Evolutionary conservation across 805 yeast genomes (phyloP).

Genomic region (Wickerhamiella sergipiensis): DNA sequence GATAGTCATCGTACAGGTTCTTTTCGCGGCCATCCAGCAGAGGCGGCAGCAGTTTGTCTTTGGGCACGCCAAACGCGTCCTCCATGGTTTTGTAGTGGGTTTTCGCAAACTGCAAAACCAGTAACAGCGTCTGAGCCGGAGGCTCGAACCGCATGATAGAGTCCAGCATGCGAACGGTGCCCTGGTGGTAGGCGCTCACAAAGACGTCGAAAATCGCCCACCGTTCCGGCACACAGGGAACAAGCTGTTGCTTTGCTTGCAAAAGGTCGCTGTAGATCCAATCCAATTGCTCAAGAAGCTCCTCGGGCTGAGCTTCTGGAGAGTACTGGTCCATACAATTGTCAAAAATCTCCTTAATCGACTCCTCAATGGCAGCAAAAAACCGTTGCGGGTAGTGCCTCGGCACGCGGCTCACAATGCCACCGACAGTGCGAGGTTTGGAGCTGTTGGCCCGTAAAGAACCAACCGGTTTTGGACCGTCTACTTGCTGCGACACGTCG

Average conservation of each 20-base stretch:
- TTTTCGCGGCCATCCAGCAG: conserved; percentile 63
- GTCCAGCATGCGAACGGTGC: conserved; percentile 49
- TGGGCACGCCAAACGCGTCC: conserved; percentile 35
- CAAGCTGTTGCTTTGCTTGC: conserved; percentile 46
- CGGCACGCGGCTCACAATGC: conserved; percentile 19
- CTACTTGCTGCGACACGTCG: conserved; percentile 21
- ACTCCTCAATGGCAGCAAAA: conserved; percentile 40
- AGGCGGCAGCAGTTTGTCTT: conserved; percentile 37
- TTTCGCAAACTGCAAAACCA: conserved; percentile 64
- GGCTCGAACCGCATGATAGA: conserved; percentile 56
- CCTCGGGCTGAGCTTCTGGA: conserved; percentile 34
- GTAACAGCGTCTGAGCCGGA: conserved; percentile 60
- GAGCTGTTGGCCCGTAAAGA: background rate
- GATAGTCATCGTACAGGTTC: conserved; percentile 61
- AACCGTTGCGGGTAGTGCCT: conserved; percentile 54
- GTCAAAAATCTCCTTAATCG: conserved; percentile 53
- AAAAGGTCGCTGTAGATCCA: conserved; percentile 76
- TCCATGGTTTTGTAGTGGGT: conserved; percentile 44
- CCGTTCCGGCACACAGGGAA: conserved; percentile 46
- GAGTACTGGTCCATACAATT: conserved; percentile 45
- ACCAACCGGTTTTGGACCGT: background rate
- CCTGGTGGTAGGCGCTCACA: conserved; percentile 51
- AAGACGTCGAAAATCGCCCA: conserved; percentile 63
- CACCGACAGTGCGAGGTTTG: background rate
- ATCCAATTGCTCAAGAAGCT: conserved; percentile 53